phyloP scores from a whole-genome alignment of 163 green algal species.

The Prototheca wickerhamii region DNA sequence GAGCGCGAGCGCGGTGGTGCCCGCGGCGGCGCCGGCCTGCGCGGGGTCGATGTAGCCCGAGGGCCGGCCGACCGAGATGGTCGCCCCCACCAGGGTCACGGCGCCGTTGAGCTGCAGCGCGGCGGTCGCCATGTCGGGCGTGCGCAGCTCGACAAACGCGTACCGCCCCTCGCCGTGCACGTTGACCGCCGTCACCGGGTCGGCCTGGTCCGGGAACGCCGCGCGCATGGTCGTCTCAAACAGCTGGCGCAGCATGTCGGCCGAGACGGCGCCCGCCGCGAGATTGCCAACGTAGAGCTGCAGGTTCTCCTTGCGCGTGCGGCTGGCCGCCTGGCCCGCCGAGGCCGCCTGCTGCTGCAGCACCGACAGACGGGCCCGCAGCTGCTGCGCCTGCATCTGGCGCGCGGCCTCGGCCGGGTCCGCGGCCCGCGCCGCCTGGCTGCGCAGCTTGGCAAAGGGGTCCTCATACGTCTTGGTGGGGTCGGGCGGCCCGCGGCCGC shows the following conservation, averaged over 20 bases:
- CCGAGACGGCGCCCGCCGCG: constrained; percentile 53
- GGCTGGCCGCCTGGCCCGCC: constrained; percentile 59
- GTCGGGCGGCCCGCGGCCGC: constrained; percentile 1
- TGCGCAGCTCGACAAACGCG: constrained; percentile 81
- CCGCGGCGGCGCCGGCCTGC: constrained; percentile 49
- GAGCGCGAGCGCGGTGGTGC: constrained; percentile 47
- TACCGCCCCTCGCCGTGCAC: constrained; percentile 68
- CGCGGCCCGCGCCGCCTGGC: neutral
- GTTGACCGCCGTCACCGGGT: constrained; percentile 58
- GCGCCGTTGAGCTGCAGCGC: constrained; percentile 70
- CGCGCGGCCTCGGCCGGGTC: constrained; percentile 21
- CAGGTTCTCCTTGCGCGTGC: constrained; percentile 65
- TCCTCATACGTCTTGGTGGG: constrained; percentile 8
- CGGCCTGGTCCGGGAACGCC: constrained; percentile 57
- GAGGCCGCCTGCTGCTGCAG: constrained; percentile 72
- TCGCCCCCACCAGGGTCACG: constrained; percentile 54
- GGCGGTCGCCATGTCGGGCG: constrained; percentile 70
- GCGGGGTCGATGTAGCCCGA: constrained; percentile 76
- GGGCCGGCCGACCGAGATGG: constrained; percentile 70
- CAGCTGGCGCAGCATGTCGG: constrained; percentile 55
- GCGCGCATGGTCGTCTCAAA: constrained; percentile 78
- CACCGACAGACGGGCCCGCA: constrained; percentile 65
- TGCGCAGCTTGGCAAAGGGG: constrained; percentile 26
- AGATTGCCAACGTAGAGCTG: constrained; percentile 81
- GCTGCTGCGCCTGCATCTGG: constrained; percentile 79